Base-by-base conservation (phyloP, 2,329 filamentous ascomycete species). In the Pestalotiopsis fici region DNA sequence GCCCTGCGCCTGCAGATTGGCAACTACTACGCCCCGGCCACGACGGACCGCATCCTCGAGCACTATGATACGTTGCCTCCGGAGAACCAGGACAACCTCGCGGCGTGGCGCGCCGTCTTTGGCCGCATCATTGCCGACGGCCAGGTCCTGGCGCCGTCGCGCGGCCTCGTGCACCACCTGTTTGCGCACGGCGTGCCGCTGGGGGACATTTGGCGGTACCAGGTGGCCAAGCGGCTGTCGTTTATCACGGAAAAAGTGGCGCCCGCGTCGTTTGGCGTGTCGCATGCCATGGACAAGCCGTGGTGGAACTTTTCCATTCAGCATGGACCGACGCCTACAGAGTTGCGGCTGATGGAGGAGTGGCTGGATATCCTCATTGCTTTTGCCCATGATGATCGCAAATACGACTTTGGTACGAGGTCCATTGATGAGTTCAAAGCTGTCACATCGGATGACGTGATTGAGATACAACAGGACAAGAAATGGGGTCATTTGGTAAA, bases 281-380 rank as follows among this genome's bases (percentile, higher is more conserved):
- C 74, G 0, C 80, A 83, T 69, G 78, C 79, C 4, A 82, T 81
- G 80, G 81, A 83, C 47, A 78, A 77, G 59, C 79, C 81, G 0
- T 76, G 83, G 31, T 83, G 80, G 81, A 83, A 82, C 64, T 83
- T 79, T 67, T 76, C 79, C 0, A 78, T 83, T 13, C 74, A 76
- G 56, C 78, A 82, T 67, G 78, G 79, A 0, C 81, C 80, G 4
- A 82, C 75, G 0, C 35, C 67, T 0, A 66, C 73, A 12, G 81
- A 83, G 67, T 68, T 70, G 18, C 37, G 65, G 1, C 65, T 83
- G 35, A 80, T 83, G 80, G 68, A 78, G 12, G 72, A 77, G 13
- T 82, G 80, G 80, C 78, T 82, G 4, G 37, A 71, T 2, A 77
- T 78, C 13, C 67, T 83, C 0, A 73, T 77, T 4, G 78, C 79